Evolutionary conservation across 768 basidiomycete species (phyloP), one percentile per base, ranked within the genome.

Genomic region (Mycena olivaceomarginata): DNA sequence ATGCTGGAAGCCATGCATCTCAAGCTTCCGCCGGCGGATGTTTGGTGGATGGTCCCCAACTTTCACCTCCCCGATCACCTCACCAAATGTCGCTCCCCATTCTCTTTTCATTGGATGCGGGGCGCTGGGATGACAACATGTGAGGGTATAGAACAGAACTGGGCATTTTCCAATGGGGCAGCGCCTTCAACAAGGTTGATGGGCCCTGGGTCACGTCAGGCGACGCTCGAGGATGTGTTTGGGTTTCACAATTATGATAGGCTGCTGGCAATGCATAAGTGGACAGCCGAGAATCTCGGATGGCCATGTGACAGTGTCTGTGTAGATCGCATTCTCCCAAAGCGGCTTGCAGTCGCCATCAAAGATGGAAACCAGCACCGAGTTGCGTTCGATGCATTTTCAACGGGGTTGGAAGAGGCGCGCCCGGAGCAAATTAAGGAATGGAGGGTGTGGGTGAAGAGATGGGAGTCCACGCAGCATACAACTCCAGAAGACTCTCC

Each of bases 1-100:
- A n/a, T 53, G 51, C 51, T 20, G 20, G 51, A 53, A 7, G 20
- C 13, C 7, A 20, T 53, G 51, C 51, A n/a, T 8, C n/a, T 53
- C 6, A 53, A 53, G 10, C 20, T 53, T 7, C 20, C 51, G 7
- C 51, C 51, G 7, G 18, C 18, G 20, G n/a, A 53, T 20, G 18
- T 53, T 2, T 53, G 70, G 43, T 70, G 62, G 62, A 69, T 56
- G 25, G 65, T 86, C 5, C 75, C 75, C 0, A 76, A 76, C 20
- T 53, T 53, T 10, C 51, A 53, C 10, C 16, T 53, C 15, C 18
- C 18, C 2, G 20, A 8, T 8, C 51, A 53, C 51, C 20, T 8
- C 15, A n/a, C 8, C 6, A n/a, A 53, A n/a, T 53, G 51, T 20
- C 51, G n/a, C 16, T 6, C 51, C 4, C 51, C 51, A 8, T n/a